These are phyloP conservation scores for Neurospora cerealis DNA, from an alignment of 495 filamentous ascomycete genomes.

Conservation along the genomic window DNA sequence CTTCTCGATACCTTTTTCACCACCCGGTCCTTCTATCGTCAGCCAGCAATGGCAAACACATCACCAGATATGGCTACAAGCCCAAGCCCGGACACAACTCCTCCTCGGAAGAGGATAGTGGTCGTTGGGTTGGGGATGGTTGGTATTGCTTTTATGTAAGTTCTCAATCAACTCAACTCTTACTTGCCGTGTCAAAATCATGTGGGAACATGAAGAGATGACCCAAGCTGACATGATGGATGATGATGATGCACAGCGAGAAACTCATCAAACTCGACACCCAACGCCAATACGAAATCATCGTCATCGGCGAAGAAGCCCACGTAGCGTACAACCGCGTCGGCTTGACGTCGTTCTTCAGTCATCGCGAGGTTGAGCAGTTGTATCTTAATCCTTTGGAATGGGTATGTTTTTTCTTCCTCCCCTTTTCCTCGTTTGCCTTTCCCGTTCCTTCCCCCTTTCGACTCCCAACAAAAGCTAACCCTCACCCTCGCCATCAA, in stretches of 20 bases:
- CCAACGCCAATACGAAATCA: conserved; percentile 70
- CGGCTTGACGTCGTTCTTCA: conserved; percentile 88
- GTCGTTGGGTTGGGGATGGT: conserved; percentile 95
- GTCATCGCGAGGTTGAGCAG: conserved; percentile 81
- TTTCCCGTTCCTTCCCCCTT: too few relatives aligned
- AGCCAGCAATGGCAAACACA: too few relatives aligned
- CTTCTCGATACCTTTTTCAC: background rate
- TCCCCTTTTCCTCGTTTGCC: too few relatives aligned
- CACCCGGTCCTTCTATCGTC: background rate
- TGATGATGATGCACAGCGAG: conserved; percentile 39
- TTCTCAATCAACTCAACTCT: background rate
- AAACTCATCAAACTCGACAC: conserved; percentile 83
- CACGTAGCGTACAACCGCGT: conserved; percentile 95
- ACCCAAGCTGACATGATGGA: background rate
- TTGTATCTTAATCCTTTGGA: conserved; percentile 80
- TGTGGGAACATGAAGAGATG: conserved; percentile 18
- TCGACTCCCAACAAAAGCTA: too few relatives aligned
- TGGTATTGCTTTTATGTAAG: conserved; percentile 86
- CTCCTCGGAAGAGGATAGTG: conserved; percentile 57
- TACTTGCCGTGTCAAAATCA: background rate
- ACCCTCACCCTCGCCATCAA: too few relatives aligned
- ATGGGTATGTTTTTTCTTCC: too few relatives aligned
- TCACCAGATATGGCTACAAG: conserved; percentile 22
- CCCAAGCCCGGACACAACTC: background rate
- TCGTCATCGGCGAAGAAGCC: conserved; percentile 87